Base-by-base conservation (phyloP, 2,329 filamentous ascomycete genomes). In the Fusarium sp. region DNA sequence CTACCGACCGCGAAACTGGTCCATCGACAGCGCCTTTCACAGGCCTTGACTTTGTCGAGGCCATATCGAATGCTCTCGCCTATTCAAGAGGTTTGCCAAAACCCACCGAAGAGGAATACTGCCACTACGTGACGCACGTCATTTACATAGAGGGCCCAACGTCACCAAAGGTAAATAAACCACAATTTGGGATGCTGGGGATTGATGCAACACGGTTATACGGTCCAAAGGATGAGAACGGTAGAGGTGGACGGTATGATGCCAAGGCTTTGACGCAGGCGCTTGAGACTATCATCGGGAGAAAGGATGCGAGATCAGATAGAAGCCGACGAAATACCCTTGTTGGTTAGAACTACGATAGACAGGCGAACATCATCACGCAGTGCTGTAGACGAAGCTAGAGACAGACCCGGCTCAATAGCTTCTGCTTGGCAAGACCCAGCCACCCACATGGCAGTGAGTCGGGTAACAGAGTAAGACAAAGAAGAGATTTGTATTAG, bases 1-100 rank as follows among this genome's bases (percentile, higher is more conserved):
- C 87, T 1, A 82, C 91, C 0, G 95, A 98, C 75, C 89, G 95
- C 11, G 95, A 98, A 81, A 97, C 94, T 0, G 93, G 94, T 0
- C 92, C 94, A 0, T 83, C 83, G 0, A 75, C 75, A 0, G 65
- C 84, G 1, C 88, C 91, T 0, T 94, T 93, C 74, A 87, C 88
- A 0, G 95, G 92, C 0, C 80, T 88, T 0, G 94, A 97, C 73
- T 98, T 98, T 75, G 87, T 97, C 1, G 87, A 85, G 13, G 92
- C 95, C 0, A 91, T 98, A 46, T 88, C 88, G 0, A 86, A 88
- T 22, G 94, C 94, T 0, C 91, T 90, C 37, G 85, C 88, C 33
- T 86, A 93, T 70, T 93, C 90, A 53, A 83, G 88, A 35, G 86
- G 85, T 1, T 74, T 84, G 10, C 73, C 75, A 1, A 70, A 75